Base-by-base conservation (phyloP, 768 basidiomycete genomes). In the Suillus occidentalis region DNA sequence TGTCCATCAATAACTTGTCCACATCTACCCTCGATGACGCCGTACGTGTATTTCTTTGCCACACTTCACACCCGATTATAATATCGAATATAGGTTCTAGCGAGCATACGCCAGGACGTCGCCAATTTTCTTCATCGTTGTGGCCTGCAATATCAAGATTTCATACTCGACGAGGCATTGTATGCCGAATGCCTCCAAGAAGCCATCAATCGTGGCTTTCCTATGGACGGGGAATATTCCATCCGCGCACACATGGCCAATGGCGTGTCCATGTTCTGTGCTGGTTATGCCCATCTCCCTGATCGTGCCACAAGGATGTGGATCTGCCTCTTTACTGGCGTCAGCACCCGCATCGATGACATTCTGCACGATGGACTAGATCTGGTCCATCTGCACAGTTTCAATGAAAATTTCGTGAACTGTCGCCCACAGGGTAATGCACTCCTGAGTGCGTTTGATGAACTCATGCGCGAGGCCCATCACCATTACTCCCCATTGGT, bases 341-440 rank as follows among this genome's bases (percentile, higher is more conserved):
- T 12, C n/a, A 4, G 9, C 45, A 47, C 45, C 20, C n/a, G n/a
- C 45, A n/a, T 47, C 9, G 45, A 47, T 10, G 45, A 47, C n/a
- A n/a, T 47, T 10, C 0, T 47, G 9, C 10, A 45, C 18, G 9
- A n/a, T 16, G 72, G 75, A 52, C 47, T 66, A 42, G 71, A 69
- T 4, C 58, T 22, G n/a, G 49, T 31, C 5, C 36, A 68, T 2
- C 63, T 80, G 14, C 67, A 71, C 1, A 63, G 71, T 37, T 81
- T 81, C 68, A 72, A 71, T 43, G 66, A 69, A 36, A 62, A 71
- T 1, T 75, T 80, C 56, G 42, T 76, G 4, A 61, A 60, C 7
- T 68, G 70, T 6, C 31, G 66, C 39, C 63, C 65, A 7, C 78
- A 80, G 37, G 66, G 53, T 0, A 70, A 80, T 62, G 65, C 68